Percentiles rank a stretch among this genome's conserved stretches.
phyloP scores from a whole-genome alignment of 2,329 filamentous ascomycete species.

The Gyromitra esculenta region DNA sequence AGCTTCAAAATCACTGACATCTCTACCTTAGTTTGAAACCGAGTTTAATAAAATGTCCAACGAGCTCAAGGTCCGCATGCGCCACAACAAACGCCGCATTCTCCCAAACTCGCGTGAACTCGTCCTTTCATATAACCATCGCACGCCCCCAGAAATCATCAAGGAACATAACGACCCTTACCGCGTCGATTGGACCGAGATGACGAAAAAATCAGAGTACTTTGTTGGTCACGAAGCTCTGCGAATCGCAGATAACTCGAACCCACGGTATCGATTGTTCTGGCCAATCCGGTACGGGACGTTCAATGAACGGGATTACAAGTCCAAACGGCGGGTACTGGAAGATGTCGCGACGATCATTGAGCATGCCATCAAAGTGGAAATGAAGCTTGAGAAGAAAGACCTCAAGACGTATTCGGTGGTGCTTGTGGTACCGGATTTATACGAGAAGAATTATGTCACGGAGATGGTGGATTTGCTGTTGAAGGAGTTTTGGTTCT shows the following conservation, averaged over 20 bases:
- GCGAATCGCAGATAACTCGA: conserved; percentile 87
- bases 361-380: conserved; percentile 84
- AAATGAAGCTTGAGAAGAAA: conserved; percentile 80
- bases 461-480: conserved; percentile 84
- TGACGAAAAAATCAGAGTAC: conserved; percentile 76
- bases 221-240: conserved; percentile 84
- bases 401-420: conserved; percentile 92
- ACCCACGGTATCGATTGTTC: conserved; percentile 87
- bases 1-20: conserved; percentile 20
- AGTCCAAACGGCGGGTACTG: conserved; percentile 79
- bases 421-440: conserved; percentile 94
- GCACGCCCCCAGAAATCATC: conserved; percentile 84
- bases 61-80: conserved; percentile 89
- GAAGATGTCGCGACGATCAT: conserved; percentile 88
- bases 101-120: conserved; percentile 97
- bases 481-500: conserved; percentile 89
- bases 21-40: conserved; percentile 65
- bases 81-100: conserved; percentile 91
- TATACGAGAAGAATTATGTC: conserved; percentile 95
- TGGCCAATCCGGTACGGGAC: conserved; percentile 89
- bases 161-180: conserved; percentile 93
- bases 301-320: conserved; percentile 90
- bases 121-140: conserved; percentile 91
- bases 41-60: conserved; percentile 82
- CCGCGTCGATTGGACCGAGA: conserved; percentile 94